Conservation (phyloP, 2,329 filamentous ascomycete species). For the Alternaria triticimaculans region DNA sequence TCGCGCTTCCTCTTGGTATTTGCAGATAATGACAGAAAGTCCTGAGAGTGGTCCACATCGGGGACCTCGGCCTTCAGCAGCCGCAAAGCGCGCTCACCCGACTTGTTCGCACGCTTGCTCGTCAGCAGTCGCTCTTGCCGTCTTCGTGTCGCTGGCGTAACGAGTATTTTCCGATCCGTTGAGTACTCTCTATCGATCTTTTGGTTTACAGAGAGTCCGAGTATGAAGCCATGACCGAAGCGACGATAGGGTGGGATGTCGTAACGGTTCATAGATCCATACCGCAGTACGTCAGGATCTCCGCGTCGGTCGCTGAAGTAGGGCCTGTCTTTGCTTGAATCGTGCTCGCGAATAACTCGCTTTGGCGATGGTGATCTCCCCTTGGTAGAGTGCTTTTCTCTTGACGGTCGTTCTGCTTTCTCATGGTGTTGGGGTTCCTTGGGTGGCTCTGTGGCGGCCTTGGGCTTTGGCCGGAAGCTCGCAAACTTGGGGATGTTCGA, state of each 20-base stretch:
- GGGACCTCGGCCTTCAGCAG: slow-evolving; percentile 25
- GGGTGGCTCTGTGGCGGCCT: slow-evolving; percentile 14
- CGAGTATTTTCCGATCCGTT: slow-evolving; percentile 56
- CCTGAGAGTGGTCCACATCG: slow-evolving; percentile 16
- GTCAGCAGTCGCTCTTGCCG: slow-evolving; percentile 57
- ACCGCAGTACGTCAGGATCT: slow-evolving; percentile 76
- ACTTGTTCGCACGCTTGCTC: slow-evolving; percentile 25
- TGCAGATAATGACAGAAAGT: slow-evolving; percentile 40
- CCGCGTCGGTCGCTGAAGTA: slow-evolving; percentile 70
- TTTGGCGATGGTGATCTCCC: slow-evolving; percentile 47
- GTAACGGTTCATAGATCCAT: slow-evolving; percentile 75
- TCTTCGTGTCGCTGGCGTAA: slow-evolving; percentile 45
- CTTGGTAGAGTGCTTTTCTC: slow-evolving; percentile 1
- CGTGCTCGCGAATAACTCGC: slow-evolving; percentile 1
- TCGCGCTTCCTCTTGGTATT: slow-evolving; percentile 29
- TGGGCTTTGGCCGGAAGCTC: slow-evolving; percentile 69
- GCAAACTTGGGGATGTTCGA: slow-evolving; percentile 70
- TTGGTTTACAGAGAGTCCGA: slow-evolving; percentile 68
- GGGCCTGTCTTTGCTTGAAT: slow-evolving; percentile 9
- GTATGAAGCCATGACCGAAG: slow-evolving; percentile 69
- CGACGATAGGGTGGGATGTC: slow-evolving; percentile 75
- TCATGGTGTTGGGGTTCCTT: slow-evolving; percentile 20
- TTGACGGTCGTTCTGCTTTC: slow-evolving; percentile 5
- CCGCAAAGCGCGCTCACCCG: slow-evolving; percentile 35
- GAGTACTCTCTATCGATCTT: slow-evolving; percentile 71